A percentile compares a stretch with the other conserved stretches of the same genome.
Conservation (phyloP, 331 rosid genomes). For the Rhamnella rubrinervis region DNA sequence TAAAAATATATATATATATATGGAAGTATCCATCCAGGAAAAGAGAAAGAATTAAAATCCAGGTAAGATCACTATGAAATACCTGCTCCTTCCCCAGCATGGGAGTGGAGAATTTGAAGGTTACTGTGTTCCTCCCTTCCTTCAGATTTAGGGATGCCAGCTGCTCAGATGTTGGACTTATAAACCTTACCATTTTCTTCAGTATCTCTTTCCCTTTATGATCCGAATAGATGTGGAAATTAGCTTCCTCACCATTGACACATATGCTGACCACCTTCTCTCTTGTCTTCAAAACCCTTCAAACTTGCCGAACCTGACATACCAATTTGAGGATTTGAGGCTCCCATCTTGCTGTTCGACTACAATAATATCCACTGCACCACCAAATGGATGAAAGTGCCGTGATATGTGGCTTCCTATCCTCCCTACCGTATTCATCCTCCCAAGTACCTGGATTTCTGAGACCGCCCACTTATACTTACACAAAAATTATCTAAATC, state of each 20-base stretch:
- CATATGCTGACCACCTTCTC: conserved; percentile 62
- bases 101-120: conserved; percentile 76
- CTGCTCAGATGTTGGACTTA: conserved; percentile 80
- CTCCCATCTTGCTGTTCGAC: conserved; percentile 81
- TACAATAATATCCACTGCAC: conserved; percentile 90
- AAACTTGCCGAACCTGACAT: conserved; percentile 82
- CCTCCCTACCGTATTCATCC: conserved; percentile 72
- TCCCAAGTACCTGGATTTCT: conserved; percentile 25
- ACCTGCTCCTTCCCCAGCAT: conserved; percentile 82
- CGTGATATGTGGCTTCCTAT: conserved; percentile 77
- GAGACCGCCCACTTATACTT: conserved; percentile 10
- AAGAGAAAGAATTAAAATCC: conserved; percentile 7
- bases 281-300: conserved; percentile 76
- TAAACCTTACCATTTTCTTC: conserved; percentile 49
- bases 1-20: conserved; percentile 9
- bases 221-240: conserved; percentile 73
- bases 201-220: conserved; percentile 61
- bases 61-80: conserved; percentile 15
- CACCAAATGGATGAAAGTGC: conserved; percentile 91
- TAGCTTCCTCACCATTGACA: conserved; percentile 70
- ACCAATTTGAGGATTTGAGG: conserved; percentile 92
- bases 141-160: conserved; percentile 76
- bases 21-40: background rate
- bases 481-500: conserved; percentile 11
- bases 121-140: conserved; percentile 79